These are phyloP conservation scores for Brassica carinata DNA, from an alignment of 345 rosid genomes.

Conservation along the genomic window DNA sequence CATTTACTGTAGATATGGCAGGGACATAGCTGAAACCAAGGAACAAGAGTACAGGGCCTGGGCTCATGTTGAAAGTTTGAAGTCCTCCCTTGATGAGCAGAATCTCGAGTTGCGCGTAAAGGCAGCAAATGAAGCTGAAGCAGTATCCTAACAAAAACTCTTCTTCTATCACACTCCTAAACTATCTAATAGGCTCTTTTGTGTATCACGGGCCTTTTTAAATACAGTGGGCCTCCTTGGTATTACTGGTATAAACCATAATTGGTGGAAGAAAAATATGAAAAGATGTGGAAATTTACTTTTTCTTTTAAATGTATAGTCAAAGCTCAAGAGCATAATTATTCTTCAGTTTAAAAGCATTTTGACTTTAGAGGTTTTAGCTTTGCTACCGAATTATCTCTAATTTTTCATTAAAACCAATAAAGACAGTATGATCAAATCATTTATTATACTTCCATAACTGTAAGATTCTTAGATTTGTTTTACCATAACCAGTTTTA, in stretches of 20 bases:
- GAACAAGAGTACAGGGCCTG: constrained; percentile 78
- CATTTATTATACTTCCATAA: background rate
- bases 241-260: background rate
- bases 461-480: background rate
- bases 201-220: background rate
- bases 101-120: constrained; percentile 84
- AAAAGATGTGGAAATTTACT: background rate
- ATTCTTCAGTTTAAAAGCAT: background rate
- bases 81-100: constrained; percentile 86
- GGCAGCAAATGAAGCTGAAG: constrained; percentile 96
- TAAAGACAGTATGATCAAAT: background rate
- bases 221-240: background rate
- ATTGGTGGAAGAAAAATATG: background rate
- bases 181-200: background rate
- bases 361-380: background rate
- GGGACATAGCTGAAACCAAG: constrained; percentile 71
- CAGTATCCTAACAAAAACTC: constrained; percentile 72
- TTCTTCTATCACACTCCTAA: no score
- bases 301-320: background rate
- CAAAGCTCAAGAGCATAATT: background rate
- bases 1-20: constrained; percentile 43
- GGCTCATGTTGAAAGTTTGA: constrained; percentile 80
- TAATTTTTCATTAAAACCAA: no score
- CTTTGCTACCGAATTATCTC: background rate
- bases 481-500: background rate